Evolutionary conservation across 179 eudicot genomes (phyloP).

Genomic region (Vitellaria paradoxa): DNA sequence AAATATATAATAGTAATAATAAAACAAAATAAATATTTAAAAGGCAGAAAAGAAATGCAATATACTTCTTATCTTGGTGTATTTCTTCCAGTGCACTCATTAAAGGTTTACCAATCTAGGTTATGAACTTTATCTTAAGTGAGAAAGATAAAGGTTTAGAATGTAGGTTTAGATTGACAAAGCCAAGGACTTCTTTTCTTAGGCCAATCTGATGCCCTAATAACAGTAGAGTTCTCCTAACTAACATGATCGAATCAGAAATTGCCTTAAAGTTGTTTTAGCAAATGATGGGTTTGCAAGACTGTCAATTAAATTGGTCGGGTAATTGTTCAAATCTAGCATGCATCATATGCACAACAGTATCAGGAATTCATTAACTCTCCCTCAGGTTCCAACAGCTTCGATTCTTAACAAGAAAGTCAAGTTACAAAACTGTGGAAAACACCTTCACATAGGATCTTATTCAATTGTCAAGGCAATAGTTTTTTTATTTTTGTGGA

Average conservation of each 20-base stretch:
- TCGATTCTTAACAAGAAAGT: not conserved
- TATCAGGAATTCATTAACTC: not conserved
- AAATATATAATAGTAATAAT: too few relatives aligned
- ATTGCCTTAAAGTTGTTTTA: not conserved
- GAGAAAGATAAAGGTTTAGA: not conserved
- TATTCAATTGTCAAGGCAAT: not conserved
- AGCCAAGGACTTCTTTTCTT: not conserved
- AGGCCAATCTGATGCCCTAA: not conserved
- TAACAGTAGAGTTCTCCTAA: not conserved
- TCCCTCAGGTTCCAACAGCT: not conserved
- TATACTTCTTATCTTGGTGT: not conserved
- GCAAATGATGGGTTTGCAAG: not conserved
- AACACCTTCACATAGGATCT: not conserved
- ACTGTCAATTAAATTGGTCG: too few relatives aligned
- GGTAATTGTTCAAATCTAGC: too few relatives aligned
- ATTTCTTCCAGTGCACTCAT: not conserved
- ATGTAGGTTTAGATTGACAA: not conserved
- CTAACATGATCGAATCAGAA: not conserved
- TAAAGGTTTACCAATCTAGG: not conserved
- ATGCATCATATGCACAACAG: not conserved
- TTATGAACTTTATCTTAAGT: not conserved
- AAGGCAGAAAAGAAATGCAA: not conserved
- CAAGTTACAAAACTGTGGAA: not conserved
- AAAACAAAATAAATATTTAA: too few relatives aligned
- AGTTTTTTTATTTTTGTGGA: not conserved